Conservation (phyloP, 176 grass and related monocot genomes). For the Typha latifolia region DNA sequence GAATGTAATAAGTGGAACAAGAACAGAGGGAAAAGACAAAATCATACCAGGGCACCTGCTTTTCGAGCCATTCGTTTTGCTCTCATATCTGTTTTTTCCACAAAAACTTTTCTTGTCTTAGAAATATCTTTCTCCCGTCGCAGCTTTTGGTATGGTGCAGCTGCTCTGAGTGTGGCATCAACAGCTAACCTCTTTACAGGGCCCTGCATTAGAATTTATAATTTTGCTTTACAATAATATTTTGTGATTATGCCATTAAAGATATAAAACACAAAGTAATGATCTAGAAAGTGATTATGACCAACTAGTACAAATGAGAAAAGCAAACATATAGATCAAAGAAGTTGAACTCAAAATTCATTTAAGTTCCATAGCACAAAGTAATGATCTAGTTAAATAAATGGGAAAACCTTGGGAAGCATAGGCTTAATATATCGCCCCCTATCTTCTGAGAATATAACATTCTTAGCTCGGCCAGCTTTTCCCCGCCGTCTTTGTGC, state of each 20-base stretch:
- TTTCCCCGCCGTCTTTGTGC: conserved; percentile 85
- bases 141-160: conserved; percentile 96
- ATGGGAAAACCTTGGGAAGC: conserved; percentile 73
- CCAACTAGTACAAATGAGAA: not conserved
- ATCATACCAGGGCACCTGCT: conserved; percentile 89
- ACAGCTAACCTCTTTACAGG: conserved; percentile 90
- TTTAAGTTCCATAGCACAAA: not conserved
- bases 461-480: conserved; percentile 95
- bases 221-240: conserved; percentile 11
- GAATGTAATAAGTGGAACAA: not conserved
- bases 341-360: conserved; percentile 3
- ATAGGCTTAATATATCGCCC: conserved; percentile 92
- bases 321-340: conserved; percentile 8
- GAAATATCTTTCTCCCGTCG: conserved; percentile 53
- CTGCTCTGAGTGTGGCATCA: conserved; percentile 96
- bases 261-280: no score
- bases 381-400: conserved; percentile 1
- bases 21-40: conserved; percentile 5
- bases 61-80: conserved; percentile 99
- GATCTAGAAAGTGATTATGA: not conserved
- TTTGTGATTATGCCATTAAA: not conserved
- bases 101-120: conserved; percentile 84
- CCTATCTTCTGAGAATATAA: conserved; percentile 97
- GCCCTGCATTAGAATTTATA: conserved; percentile 48
- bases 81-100: conserved; percentile 97